phyloP scores from a whole-genome alignment of 306 rosid species.

The Echinosophora koreensis region DNA sequence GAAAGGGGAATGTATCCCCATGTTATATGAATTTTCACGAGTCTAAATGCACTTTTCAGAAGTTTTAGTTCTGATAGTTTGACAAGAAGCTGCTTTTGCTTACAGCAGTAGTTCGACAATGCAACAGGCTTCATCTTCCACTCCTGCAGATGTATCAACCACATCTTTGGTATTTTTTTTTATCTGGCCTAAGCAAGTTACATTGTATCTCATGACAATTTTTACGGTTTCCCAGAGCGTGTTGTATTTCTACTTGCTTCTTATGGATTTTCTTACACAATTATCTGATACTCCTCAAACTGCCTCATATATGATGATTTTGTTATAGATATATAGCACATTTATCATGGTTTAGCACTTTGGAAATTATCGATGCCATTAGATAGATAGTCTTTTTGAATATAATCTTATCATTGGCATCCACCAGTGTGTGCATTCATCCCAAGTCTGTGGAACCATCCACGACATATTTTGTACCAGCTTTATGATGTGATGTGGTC shows the following conservation, averaged over 20 bases:
- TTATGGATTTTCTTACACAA: not conserved
- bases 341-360: constrained; percentile 22
- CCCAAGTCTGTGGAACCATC: not conserved
- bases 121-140: constrained; percentile 75
- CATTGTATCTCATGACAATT: constrained; percentile 11
- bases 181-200: constrained; percentile 19
- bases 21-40: constrained; percentile 9
- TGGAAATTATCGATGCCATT: not conserved
- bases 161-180: not conserved
- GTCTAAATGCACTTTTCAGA: not conserved
- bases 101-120: constrained; percentile 59
- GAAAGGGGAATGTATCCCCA: not conserved
- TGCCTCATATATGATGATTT: not conserved
- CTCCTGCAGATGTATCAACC: constrained; percentile 70
- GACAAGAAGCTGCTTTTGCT: constrained; percentile 48
- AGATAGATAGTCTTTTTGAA: constrained; percentile 9
- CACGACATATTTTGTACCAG: not conserved
- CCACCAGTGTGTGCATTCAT: not conserved
- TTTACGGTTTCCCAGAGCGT: not conserved
- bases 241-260: not conserved
- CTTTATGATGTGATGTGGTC: constrained; percentile 1
- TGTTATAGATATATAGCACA: constrained; percentile 1
- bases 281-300: constrained; percentile 18
- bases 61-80: constrained; percentile 28
- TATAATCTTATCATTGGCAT: not conserved